phyloP scores from a whole-genome alignment of 345 rosid genomes.

The Garcia nutans region DNA sequence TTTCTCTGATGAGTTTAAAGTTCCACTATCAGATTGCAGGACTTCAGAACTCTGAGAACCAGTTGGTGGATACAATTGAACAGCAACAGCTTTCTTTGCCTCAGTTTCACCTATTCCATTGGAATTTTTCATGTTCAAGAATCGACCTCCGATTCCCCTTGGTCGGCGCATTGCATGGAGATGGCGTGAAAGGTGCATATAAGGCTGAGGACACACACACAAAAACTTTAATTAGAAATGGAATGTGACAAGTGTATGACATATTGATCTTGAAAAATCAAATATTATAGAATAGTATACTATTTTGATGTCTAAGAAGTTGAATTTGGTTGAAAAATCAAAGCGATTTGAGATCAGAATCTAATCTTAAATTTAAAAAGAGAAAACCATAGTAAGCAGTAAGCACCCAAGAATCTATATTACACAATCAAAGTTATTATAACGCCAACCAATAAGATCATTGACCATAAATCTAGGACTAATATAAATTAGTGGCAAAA shows the following conservation, averaged over 20 bases:
- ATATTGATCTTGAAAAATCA: neutral
- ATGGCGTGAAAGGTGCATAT: conserved; percentile 89
- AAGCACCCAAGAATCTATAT: neutral
- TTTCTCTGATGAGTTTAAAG: conserved; percentile 57
- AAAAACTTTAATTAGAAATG: conserved; percentile 10
- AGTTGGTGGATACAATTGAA: conserved; percentile 37
- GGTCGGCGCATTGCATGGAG: conserved; percentile 97
- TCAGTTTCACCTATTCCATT: conserved; percentile 31
- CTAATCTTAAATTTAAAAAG: neutral
- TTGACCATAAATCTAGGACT: neutral
- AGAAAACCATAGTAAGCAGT: neutral
- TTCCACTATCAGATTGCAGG: conserved; percentile 69
- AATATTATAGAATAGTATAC: neutral
- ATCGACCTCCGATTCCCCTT: conserved; percentile 96
- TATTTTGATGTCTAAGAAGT: neutral
- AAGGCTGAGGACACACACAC: conserved; percentile 49
- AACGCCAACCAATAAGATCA: neutral
- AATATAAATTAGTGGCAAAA: neutral
- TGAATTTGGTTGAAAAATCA: neutral
- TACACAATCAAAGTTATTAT: neutral
- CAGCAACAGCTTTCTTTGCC: conserved; percentile 30
- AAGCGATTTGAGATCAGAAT: neutral
- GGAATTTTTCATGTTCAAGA: conserved; percentile 59
- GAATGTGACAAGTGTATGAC: neutral
- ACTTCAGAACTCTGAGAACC: conserved; percentile 81